Evolutionary conservation across 306 rosid species (phyloP), one percentile per base, ranked within the genome.

Genomic region (Pterocarpus santalinus): DNA sequence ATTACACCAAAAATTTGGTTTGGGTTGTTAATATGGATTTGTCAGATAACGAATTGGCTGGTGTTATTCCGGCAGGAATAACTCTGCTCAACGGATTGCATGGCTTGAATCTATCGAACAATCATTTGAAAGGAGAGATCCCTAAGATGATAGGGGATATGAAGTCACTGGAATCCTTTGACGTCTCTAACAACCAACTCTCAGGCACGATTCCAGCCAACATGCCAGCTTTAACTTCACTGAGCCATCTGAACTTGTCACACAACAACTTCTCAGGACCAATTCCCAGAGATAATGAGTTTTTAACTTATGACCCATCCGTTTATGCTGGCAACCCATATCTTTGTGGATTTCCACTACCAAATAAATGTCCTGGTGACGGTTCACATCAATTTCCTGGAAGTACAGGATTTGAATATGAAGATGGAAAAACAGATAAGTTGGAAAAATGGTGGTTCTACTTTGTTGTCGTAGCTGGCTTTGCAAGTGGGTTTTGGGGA

Each of bases 401-500:
- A 6, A 17, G 3, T 1, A 10, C 0, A 9, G 72, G 53, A 2
- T 3, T 4, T 36, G 57, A 63, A 17, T n/a, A 69, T 30, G 33
- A 72, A 34, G 46, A 51, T 52, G 60, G 7, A 12, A 38, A 16
- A 3, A 0, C 16, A 69, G 41, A 69, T 46, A 9, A 5, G 6
- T 12, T 0, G 15, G 58, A 69, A 28, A 69, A 69, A 15, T 1
- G 51, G 2, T 28, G 3, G 41, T 69, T 69, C 16, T 69, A 69
- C 75, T 47, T 69, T 32, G 75, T 69, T 0, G 7, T 30, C 0
- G 61, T 32, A 2, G 2, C 14, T 30, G 75, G 75, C 5, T 47
- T 44, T 69, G 61, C 44, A 69, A 30, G 6, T 32, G 75, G 75
- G 1, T 69, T 69, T 5, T 69, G 60, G 75, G 41, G 41, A 69